Base-by-base conservation (phyloP, 1,139 yeast species). In the Yarrowia galli region DNA sequence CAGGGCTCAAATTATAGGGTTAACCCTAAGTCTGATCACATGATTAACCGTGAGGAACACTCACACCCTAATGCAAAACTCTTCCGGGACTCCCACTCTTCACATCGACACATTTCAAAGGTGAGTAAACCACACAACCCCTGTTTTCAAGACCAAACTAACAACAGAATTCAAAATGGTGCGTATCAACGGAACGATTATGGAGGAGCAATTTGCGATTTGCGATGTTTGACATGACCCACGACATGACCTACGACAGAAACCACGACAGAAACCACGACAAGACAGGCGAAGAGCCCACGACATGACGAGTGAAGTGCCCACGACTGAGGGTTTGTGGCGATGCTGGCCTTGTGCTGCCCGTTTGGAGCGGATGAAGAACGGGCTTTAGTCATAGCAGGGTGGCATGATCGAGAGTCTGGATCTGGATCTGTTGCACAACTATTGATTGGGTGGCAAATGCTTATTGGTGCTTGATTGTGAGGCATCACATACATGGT, bases 31-130 rank as follows among this genome's bases (percentile, higher is more conserved):
- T 28, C 2, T 1, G 0, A 36, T 58, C 64, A 58, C 64, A 58
- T 58, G 64, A 58, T 28, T 18, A 58, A 58, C 64, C 22, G 51
- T 43, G 18, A 58, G 20, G 20, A 43, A 32, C 63, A 56, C 64
- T 58, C 64, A 58, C 64, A 43, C 63, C 48, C 63, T 58, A 58
- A 58, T 58, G 64, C 51, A 58, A 58, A 58, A 58, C 64, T 58
- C 64, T 58, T 42, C 64, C 64, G 64, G 45, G 45, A 58, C 32
- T 58, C 64, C 49, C 64, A 42, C 64, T 58, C 64, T 58, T 58
- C 51, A 58, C 64, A 58, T 58, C 64, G 64, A 58, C 64, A 58
- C 64, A 58, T 58, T 58, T 58, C 51, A 42, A 58, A 58, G 64
- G 64, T 58, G 64, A 58, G 64, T 43, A 43, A 42, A 58, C 51